phyloP scores from a whole-genome alignment of 164 flowering plant species.

The Paratinospora sagittata region DNA sequence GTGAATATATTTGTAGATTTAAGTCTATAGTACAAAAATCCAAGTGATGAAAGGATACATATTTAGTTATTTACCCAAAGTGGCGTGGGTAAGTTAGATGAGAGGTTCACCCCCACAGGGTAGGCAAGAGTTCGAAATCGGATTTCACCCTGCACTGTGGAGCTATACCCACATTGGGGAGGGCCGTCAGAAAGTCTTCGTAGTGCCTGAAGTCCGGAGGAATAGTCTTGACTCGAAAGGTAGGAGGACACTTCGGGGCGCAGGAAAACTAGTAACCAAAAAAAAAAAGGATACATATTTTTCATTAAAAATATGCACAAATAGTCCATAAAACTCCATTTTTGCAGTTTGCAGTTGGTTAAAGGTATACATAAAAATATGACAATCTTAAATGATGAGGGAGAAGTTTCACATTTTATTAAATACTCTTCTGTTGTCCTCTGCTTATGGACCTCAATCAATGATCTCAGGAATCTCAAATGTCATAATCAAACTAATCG shows the following conservation, averaged over 20 bases:
- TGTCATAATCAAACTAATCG: conserved; percentile 12
- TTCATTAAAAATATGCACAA: background rate
- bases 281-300: background rate
- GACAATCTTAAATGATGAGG: background rate
- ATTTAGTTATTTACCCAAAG: too few species aligned
- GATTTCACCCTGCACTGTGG: too few species aligned
- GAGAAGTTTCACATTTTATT: background rate
- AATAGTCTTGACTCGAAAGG: too few species aligned
- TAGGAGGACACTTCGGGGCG: too few species aligned
- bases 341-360: background rate
- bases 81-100: too few species aligned
- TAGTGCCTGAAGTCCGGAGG: too few species aligned
- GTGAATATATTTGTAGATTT: background rate
- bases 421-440: background rate
- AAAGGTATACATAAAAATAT: background rate
- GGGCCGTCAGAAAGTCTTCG: too few species aligned
- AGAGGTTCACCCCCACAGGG: too few species aligned
- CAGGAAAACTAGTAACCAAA: too few species aligned
- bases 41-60: background rate
- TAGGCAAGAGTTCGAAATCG: too few species aligned
- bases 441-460: background rate
- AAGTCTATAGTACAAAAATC: background rate
- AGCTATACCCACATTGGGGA: too few species aligned
- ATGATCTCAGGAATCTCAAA: too few species aligned
- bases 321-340: background rate